Conservation (phyloP, 208 protist species). For the Crithidia sp. region DNA sequence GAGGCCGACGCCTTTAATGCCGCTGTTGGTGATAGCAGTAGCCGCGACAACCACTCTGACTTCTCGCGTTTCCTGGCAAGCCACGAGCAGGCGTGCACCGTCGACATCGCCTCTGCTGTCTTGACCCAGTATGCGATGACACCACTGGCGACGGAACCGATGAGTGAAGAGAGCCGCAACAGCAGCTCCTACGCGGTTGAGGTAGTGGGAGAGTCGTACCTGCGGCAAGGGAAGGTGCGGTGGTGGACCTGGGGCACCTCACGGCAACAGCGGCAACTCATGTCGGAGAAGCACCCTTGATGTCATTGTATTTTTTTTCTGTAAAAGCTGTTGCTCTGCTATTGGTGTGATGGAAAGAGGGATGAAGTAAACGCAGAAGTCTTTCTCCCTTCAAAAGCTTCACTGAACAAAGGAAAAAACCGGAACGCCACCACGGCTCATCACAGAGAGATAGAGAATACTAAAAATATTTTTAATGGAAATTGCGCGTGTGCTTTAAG, state of each 20-base stretch:
- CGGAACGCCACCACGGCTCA: too few species aligned
- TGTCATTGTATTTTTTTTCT: not conserved
- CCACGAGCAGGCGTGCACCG: not conserved
- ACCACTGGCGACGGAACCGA: not conserved
- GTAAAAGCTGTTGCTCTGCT: not conserved
- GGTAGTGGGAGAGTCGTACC: not conserved
- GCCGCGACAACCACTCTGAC: not conserved
- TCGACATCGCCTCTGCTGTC: slow-evolving; percentile 25
- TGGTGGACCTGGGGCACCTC: slow-evolving; percentile 33
- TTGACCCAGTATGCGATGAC: slow-evolving; percentile 11
- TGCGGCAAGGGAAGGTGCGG: slow-evolving; percentile 29
- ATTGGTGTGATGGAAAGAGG: too few species aligned
- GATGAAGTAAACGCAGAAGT: too few species aligned
- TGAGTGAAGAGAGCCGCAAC: not conserved
- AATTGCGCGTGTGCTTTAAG: too few species aligned
- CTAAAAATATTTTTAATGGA: too few species aligned
- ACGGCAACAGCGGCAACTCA: slow-evolving; percentile 23
- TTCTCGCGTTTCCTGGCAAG: slow-evolving; percentile 1
- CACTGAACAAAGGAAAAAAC: too few species aligned
- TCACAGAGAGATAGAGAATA: too few species aligned
- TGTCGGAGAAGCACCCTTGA: slow-evolving; percentile 12
- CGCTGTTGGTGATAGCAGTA: not conserved
- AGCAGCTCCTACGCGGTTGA: not conserved
- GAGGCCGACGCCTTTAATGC: too few species aligned
- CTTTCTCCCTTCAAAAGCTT: too few species aligned